Conservation (phyloP, 2,329 filamentous ascomycete genomes). For the Aureobasidium sp. region DNA sequence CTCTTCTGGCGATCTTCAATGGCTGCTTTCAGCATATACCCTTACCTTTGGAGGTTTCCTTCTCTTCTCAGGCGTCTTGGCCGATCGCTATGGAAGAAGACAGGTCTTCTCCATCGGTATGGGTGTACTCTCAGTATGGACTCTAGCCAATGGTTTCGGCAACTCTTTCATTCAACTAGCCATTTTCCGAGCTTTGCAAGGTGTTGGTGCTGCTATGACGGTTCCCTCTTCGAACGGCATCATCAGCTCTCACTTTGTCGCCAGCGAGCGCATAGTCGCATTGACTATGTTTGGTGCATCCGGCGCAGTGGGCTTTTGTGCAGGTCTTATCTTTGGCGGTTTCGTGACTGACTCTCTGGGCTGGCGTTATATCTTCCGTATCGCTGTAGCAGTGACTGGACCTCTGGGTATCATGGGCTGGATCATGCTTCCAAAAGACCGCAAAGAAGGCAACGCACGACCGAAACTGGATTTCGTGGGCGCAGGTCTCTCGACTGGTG, state of each 20-base stretch:
- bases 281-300: constrained; percentile 14
- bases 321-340: constrained; percentile 44
- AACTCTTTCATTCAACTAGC: constrained; percentile 36
- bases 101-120: constrained; percentile 32
- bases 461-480: constrained; percentile 35
- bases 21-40: constrained; percentile 35
- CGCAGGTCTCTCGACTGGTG: constrained; percentile 33
- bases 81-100: constrained; percentile 31
- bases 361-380: constrained; percentile 42
- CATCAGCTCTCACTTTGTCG: constrained; percentile 33
- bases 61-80: constrained; percentile 26
- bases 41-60: constrained; percentile 31
- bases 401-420: constrained; percentile 17
- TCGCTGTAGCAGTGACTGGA: constrained; percentile 18
- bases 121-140: constrained; percentile 19
- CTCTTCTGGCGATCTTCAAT: constrained; percentile 29
- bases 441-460: constrained; percentile 24
- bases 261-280: constrained; percentile 36
- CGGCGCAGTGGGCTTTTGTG: constrained; percentile 38
- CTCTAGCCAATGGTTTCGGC: constrained; percentile 24
- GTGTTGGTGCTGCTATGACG: constrained; percentile 39
- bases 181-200: constrained; percentile 38
- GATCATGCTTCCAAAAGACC: constrained; percentile 33
- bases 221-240: constrained; percentile 40
- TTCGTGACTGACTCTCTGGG: constrained; percentile 39